A percentile compares a stretch with the other conserved stretches of the same genome.
phyloP scores from a whole-genome alignment of 345 rosid genomes.

The Eucalyptus pumila region DNA sequence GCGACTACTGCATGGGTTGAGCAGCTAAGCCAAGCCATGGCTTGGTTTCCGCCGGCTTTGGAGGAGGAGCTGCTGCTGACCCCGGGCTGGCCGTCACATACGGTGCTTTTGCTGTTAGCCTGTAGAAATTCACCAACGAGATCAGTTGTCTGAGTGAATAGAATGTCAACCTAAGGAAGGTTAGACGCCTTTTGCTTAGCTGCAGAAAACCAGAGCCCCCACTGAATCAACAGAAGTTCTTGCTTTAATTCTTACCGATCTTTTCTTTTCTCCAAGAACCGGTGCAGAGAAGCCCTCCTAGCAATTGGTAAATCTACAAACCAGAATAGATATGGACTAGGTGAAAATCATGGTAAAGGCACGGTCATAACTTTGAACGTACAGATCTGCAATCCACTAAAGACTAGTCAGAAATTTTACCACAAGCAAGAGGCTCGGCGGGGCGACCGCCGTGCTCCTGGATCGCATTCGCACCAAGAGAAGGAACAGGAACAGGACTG shows the following conservation, averaged over 20 bases:
- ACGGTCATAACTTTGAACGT: not conserved
- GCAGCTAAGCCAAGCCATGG: constrained; percentile 74
- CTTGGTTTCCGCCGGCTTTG: constrained; percentile 27
- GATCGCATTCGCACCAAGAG: not conserved
- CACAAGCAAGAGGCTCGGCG: constrained; percentile 27
- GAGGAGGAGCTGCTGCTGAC: not conserved
- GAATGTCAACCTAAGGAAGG: not conserved
- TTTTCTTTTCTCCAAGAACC: constrained; percentile 87
- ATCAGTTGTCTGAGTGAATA: not conserved
- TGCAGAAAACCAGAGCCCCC: not conserved
- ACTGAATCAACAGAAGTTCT: not conserved
- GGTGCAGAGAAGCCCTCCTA: constrained; percentile 87
- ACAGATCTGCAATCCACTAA: not conserved
- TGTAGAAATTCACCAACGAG: not conserved
- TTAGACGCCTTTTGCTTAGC: not conserved
- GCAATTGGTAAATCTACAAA: constrained; percentile 83
- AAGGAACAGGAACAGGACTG: not conserved
- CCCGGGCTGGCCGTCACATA: not conserved
- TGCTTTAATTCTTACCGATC: constrained; percentile 34
- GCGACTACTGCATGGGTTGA: constrained; percentile 6
- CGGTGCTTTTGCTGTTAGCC: not conserved
- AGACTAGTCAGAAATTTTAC: constrained; percentile 17
- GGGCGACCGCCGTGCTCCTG: constrained; percentile 24
- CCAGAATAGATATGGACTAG: not conserved
- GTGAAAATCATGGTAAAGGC: not conserved